Conservation (phyloP, 306 rosid species). For the Quercus mongolica region DNA sequence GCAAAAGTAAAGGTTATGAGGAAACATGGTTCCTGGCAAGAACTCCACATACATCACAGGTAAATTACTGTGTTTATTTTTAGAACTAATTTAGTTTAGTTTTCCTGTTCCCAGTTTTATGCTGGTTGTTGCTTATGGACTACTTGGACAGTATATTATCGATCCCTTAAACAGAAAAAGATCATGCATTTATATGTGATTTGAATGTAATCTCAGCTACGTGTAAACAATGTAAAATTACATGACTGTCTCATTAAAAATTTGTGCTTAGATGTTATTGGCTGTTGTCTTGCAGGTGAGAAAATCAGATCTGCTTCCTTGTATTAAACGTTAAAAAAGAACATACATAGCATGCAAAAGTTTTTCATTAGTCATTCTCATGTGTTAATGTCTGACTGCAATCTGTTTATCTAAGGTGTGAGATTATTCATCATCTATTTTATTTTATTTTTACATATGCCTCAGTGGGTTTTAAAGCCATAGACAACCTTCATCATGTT, state of each 20-base stretch:
- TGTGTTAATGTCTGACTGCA: background rate
- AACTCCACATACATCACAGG: slow-evolving; percentile 70
- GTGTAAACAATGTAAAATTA: background rate
- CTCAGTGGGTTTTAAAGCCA: too few species aligned
- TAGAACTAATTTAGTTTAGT: background rate
- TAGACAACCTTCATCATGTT: too few species aligned
- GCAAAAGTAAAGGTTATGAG: slow-evolving; percentile 68
- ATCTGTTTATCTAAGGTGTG: background rate
- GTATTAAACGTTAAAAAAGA: background rate
- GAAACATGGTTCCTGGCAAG: slow-evolving; percentile 61
- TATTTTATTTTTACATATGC: too few species aligned
- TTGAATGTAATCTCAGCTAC: background rate
- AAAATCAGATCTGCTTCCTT: background rate
- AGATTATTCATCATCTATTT: too few species aligned
- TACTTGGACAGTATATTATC: background rate
- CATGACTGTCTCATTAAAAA: background rate
- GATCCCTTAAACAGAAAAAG: background rate
- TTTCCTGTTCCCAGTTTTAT: background rate
- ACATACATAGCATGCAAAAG: background rate
- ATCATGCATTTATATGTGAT: background rate
- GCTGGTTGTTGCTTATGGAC: background rate
- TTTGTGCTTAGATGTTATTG: too few species aligned
- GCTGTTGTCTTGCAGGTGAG: background rate
- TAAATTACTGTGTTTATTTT: slow-evolving; percentile 21
- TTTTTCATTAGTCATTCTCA: background rate